A percentile compares a stretch with the other conserved stretches of the same genome.
phyloP scores from a whole-genome alignment of 1,284 basidiomycete genomes.

The Ceratobasidium sp. region DNA sequence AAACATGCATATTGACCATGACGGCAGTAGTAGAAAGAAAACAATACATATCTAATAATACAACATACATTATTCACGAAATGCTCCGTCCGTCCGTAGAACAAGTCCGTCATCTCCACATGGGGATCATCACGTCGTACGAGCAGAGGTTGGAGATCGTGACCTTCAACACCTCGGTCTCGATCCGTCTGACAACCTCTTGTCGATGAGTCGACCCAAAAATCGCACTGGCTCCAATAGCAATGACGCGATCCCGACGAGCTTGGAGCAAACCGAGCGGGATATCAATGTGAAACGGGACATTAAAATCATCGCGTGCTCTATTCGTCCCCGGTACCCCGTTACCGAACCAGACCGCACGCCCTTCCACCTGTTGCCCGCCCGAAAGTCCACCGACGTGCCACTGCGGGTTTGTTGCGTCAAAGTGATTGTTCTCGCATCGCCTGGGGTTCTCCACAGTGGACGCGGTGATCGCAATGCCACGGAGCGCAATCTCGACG shows the following conservation, averaged over 20 bases:
- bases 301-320: constrained; percentile 20
- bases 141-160: constrained; percentile 25
- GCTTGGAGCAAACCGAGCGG: constrained; percentile 23
- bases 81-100: too few species aligned
- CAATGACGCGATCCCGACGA: constrained; percentile 22
- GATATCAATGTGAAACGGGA: constrained; percentile 31
- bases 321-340: constrained; percentile 13
- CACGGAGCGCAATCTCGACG: constrained; percentile 27
- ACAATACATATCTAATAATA: constrained; percentile 37
- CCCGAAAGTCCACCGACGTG: constrained; percentile 33
- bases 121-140: constrained; percentile 22
- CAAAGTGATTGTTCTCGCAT: constrained; percentile 34
- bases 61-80: constrained; percentile 29
- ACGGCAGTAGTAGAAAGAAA: constrained; percentile 1
- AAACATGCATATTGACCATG: constrained; percentile 26
- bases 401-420: constrained; percentile 26
- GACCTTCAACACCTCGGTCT: constrained; percentile 26
- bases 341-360: constrained; percentile 24
- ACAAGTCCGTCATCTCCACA: constrained; percentile 18
- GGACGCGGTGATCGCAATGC: constrained; percentile 28
- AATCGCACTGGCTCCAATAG: constrained; percentile 22
- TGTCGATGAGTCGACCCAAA: constrained; percentile 33
- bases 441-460: constrained; percentile 33
- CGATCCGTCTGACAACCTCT: constrained; percentile 15
- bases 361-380: constrained; percentile 22